Evolutionary conservation across 441 rosid genomes (phyloP).

Genomic region (Adansonia grandidieri): DNA sequence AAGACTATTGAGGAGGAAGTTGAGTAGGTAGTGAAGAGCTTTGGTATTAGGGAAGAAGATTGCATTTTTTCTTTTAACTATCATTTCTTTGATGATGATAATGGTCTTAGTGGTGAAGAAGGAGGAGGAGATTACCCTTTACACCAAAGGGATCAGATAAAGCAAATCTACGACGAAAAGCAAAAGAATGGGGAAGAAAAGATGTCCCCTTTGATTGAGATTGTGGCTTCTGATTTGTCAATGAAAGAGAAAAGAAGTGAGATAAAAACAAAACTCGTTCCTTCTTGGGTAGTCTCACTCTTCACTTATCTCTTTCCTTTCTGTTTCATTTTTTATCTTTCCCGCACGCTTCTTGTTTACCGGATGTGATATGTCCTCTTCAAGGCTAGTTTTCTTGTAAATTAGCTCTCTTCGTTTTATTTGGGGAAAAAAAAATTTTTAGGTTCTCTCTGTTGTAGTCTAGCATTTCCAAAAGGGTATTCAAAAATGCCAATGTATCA

Average conservation of each 20-base stretch:
- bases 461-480: slow-evolving; percentile 21
- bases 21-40: slow-evolving; percentile 28
- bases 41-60: slow-evolving; percentile 48
- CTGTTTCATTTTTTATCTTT: slow-evolving; percentile 31
- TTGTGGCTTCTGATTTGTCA: slow-evolving; percentile 39
- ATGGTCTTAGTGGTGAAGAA: slow-evolving; percentile 18
- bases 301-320: neutral
- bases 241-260: slow-evolving; percentile 33
- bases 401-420: neutral
- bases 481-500: slow-evolving; percentile 56
- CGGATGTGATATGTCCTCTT: slow-evolving; percentile 28
- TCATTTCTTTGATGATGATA: slow-evolving; percentile 36
- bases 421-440: neutral
- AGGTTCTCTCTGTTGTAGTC: neutral
- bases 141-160: slow-evolving; percentile 40
- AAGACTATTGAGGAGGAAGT: slow-evolving; percentile 43
- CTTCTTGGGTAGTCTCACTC: neutral
- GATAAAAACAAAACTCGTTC: neutral
- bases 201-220: slow-evolving; percentile 48
- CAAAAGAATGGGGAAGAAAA: slow-evolving; percentile 40
- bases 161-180: slow-evolving; percentile 27
- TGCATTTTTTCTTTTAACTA: slow-evolving; percentile 26
- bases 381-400: slow-evolving; percentile 12
- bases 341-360: slow-evolving; percentile 47
- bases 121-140: slow-evolving; percentile 38